These are phyloP conservation scores for Tetratostichococcus sp. DNA, from an alignment of 139 green algal genomes.

Conservation along the genomic window DNA sequence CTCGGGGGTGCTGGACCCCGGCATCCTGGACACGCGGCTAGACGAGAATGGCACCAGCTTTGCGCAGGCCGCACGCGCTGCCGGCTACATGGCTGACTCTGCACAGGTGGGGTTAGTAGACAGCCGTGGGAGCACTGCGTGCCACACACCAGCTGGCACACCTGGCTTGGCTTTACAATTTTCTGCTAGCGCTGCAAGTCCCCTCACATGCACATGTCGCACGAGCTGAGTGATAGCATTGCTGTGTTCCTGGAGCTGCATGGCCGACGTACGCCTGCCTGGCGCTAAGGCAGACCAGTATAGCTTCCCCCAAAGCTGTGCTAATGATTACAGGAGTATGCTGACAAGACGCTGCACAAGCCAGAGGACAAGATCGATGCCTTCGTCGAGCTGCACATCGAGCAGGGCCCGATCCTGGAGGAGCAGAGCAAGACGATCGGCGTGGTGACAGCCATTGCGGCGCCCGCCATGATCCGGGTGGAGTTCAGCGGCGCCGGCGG, in stretches of 20 bases:
- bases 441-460: conserved; percentile 77
- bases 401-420: conserved; percentile 76
- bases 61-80: conserved; percentile 40
- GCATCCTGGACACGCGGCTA: conserved; percentile 33
- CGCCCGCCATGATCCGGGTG: conserved; percentile 61
- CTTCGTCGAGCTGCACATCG: conserved; percentile 90
- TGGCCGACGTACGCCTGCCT: too few species aligned
- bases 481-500: conserved; percentile 68
- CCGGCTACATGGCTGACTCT: conserved; percentile 1
- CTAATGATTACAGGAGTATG: background rate
- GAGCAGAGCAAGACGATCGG: conserved; percentile 45
- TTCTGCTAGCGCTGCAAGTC: too few species aligned
- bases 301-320: too few species aligned
- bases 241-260: too few species aligned
- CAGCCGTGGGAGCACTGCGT: too few species aligned
- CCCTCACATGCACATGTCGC: too few species aligned
- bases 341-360: conserved; percentile 38
- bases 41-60: conserved; percentile 69
- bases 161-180: too few species aligned
- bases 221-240: too few species aligned
- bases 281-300: too few species aligned
- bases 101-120: background rate
- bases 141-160: too few species aligned
- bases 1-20: conserved; percentile 29
- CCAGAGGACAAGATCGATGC: conserved; percentile 22